Percentiles rank a stretch among this genome's conserved stretches.
Conservation (phyloP, 208 protist species). For the Blechomonas ayalai region DNA sequence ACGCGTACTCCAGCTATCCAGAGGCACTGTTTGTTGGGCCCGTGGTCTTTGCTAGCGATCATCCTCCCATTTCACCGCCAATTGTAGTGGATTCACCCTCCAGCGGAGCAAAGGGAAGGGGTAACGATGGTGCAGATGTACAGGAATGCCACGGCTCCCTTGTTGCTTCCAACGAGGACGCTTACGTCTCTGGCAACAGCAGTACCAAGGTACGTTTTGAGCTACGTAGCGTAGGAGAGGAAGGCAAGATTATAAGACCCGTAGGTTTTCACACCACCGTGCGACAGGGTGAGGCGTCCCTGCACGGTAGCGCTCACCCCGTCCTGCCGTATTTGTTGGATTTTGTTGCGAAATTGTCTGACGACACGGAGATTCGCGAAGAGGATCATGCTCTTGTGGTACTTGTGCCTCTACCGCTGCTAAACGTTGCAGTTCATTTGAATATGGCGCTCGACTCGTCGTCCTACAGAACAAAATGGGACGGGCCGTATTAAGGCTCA, state of each 20-base stretch:
- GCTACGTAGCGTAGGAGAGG: conserved; percentile 36
- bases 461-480: conserved; percentile 43
- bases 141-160: neutral
- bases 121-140: conserved; percentile 1
- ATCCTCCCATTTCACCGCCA: conserved; percentile 42
- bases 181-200: conserved; percentile 1
- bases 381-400: conserved; percentile 67
- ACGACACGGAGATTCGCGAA: conserved; percentile 35
- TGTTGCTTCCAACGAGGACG: conserved; percentile 10
- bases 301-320: conserved; percentile 17
- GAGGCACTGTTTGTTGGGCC: conserved; percentile 62
- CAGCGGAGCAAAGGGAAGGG: neutral
- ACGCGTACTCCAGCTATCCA: conserved; percentile 70
- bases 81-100: conserved; percentile 4
- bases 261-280: conserved; percentile 17
- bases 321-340: conserved; percentile 68
- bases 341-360: conserved; percentile 59
- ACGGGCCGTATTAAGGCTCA: conserved; percentile 40
- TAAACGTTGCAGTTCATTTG: conserved; percentile 54
- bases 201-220: conserved; percentile 47
- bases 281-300: conserved; percentile 2
- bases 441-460: conserved; percentile 40
- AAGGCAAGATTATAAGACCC: conserved; percentile 1
- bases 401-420: conserved; percentile 43
- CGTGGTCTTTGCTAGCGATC: conserved; percentile 56